Evolutionary conservation across 1,284 basidiomycete genomes (phyloP), one percentile per base, ranked within the genome.

Genomic region (Tylopilus sp.): DNA sequence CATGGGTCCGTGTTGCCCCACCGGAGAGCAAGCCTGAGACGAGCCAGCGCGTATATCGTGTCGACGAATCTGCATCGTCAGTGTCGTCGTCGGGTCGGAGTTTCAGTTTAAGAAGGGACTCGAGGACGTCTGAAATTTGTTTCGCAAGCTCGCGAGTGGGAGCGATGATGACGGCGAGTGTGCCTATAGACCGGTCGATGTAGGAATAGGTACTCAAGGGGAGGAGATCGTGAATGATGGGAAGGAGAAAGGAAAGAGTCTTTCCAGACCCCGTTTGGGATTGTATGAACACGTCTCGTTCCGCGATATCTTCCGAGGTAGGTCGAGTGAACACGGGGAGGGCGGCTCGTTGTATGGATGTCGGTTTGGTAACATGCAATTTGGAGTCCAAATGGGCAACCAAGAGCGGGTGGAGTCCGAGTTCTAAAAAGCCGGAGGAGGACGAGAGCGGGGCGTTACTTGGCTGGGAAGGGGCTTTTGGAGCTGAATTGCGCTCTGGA

Each of bases 261-360:
- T 99, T 99, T 59, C 97, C 97, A 0, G 95, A 98, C 52, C 97
- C 97, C 0, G 97, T 99, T 67, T 99, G 96, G 5, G 93, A 92
- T 66, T 98, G 95, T 46, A 99, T 89, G 65, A 99, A 94, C 13
- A 92, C 82, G 68, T 99, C 97, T 48, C 89, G 77, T 23, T 70
- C 70, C 18, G 63, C 59, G 43, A 69, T 70, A 30, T 71, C 71
- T 40, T 70, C 59, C 1, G 75, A 67, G 3, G 70, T 51, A 2
- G 69, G 62, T 11, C 74, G 71, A 2, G 94, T 73, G 39, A 97
- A 77, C 35, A 83, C 74, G 5, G 92, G 86, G 16, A 99, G 74
- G 2, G 88, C 81, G 9, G 85, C 81, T 53, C 88, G 79, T 70
- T 99, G 96, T 55, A 98, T 95, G 6, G 89, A 85, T 0, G 96